Conservation (phyloP, 2,329 filamentous ascomycete genomes). For the Fusarium aywerte region DNA sequence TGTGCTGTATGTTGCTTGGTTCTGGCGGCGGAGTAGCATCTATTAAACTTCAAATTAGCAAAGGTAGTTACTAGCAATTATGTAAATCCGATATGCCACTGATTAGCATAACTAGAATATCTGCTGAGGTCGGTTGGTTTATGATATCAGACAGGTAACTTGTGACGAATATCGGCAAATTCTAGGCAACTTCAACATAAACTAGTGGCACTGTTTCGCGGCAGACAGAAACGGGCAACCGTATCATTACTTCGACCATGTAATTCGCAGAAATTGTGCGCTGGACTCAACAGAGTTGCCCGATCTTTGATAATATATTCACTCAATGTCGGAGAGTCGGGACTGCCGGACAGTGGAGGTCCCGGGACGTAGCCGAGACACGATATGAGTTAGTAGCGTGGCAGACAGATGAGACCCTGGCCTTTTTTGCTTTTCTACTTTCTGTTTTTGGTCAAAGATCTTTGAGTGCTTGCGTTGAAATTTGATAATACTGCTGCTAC, state of each 20-base stretch:
- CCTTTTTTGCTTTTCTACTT: background rate
- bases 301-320: background rate
- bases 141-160: background rate
- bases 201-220: background rate
- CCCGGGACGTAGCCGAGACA: slow-evolving; percentile 32
- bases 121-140: background rate
- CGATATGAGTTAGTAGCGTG: slow-evolving; percentile 17
- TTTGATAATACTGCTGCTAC: background rate
- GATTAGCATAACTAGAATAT: background rate
- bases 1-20: slow-evolving; percentile 2
- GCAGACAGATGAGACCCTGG: slow-evolving; percentile 19
- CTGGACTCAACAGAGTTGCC: background rate
- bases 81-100: background rate
- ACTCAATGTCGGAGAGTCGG: slow-evolving; percentile 10
- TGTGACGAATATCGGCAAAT: background rate
- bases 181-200: slow-evolving; percentile 10
- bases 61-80: background rate
- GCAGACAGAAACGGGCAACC: slow-evolving; percentile 1
- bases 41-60: slow-evolving; percentile 4
- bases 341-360: slow-evolving; percentile 26
- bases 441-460: background rate
- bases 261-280: background rate
- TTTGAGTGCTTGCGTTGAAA: slow-evolving; percentile 18
- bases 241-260: background rate
- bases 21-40: slow-evolving; percentile 8